Evolutionary conservation across 345 rosid genomes (phyloP).

Genomic region (Gossypium mustelinum): DNA sequence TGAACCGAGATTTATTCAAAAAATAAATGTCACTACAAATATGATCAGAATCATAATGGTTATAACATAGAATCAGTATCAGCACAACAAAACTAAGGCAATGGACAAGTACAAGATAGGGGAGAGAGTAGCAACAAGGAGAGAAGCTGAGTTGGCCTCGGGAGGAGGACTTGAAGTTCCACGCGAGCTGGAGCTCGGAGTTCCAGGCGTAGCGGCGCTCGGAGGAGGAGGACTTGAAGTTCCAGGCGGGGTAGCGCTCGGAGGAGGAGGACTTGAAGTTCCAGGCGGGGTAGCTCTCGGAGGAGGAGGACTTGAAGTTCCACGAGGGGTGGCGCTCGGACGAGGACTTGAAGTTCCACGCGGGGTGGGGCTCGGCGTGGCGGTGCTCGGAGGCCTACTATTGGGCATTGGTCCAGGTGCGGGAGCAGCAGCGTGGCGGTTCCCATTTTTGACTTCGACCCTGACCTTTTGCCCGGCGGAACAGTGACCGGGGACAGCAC

Average conservation of each 20-base stretch:
- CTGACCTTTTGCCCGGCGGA: slow-evolving; percentile 24
- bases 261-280: background rate
- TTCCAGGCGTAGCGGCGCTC: background rate
- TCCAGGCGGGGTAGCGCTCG: background rate
- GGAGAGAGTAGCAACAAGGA: slow-evolving; percentile 13
- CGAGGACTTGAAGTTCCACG: background rate
- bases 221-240: background rate
- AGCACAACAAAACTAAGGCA: slow-evolving; percentile 10
- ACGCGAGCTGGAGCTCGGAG: background rate
- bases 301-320: background rate
- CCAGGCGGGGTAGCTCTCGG: background rate
- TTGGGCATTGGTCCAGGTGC: background rate
- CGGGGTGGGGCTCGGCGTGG: background rate
- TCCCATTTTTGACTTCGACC: slow-evolving; percentile 11
- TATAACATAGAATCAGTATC: background rate
- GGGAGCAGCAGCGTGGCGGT: background rate
- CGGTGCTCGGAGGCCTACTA: background rate
- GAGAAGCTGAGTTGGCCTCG: slow-evolving; percentile 11
- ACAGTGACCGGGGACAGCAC: slow-evolving; percentile 31
- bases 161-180: background rate
- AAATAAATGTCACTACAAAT: too few species aligned
- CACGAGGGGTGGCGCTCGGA: background rate
- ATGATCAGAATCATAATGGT: background rate
- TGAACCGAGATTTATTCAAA: too few species aligned
- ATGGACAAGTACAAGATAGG: background rate